Evolutionary conservation across 208 protist genomes (phyloP).

Genomic region (Wallacemonas sp.): DNA sequence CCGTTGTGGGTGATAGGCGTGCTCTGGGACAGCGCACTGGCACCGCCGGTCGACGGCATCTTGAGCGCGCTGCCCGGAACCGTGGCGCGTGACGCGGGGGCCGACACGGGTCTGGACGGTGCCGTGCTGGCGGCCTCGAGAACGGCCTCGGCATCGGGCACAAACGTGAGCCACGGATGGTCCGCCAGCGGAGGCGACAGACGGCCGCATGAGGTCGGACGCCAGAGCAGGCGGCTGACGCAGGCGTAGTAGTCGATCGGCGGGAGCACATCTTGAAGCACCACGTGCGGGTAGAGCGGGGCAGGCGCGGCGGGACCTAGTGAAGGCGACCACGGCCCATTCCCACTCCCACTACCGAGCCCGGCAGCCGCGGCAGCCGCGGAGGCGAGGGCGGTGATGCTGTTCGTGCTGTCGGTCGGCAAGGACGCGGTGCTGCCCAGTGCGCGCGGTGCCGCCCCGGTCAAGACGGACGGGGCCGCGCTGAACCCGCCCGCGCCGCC

Average conservation of each 20-base stretch:
- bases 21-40: too few species aligned
- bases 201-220: constrained; percentile 38
- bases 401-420: too few species aligned
- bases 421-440: too few species aligned
- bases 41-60: neutral
- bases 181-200: constrained; percentile 27
- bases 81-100: too few species aligned
- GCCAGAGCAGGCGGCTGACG: constrained; percentile 66
- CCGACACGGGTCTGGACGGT: neutral
- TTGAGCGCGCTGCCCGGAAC: neutral
- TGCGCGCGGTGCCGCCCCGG: too few species aligned
- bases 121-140: too few species aligned
- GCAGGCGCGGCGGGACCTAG: neutral
- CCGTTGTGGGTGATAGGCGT: too few species aligned
- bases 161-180: constrained; percentile 30
- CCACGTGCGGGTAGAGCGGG: constrained; percentile 24
- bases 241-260: constrained; percentile 71
- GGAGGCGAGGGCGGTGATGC: neutral
- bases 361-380: too few species aligned
- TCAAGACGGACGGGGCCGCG: too few species aligned
- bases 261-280: constrained; percentile 44
- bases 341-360: too few species aligned
- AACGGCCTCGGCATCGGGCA: constrained; percentile 28
- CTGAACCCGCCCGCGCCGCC: too few species aligned
- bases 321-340: neutral